Evolutionary conservation across 768 basidiomycete species (phyloP).

Genomic region (Amanita pseudoporphyria): DNA sequence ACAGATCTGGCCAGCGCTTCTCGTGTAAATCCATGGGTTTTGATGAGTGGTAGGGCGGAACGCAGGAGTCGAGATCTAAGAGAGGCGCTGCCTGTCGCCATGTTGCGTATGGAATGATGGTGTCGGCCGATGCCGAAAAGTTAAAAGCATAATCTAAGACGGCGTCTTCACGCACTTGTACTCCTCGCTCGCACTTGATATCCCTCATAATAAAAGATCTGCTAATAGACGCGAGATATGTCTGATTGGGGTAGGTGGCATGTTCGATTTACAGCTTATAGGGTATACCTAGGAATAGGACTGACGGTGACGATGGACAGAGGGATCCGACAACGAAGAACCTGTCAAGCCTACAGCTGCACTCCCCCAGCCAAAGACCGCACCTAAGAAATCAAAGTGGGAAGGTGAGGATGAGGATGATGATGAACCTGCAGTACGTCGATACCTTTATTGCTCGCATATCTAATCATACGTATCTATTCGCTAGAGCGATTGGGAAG

Average conservation of each 20-base stretch:
- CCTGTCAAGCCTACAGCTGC: slow-evolving; percentile 14
- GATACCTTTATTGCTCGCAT: not conserved
- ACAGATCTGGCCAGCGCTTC: slow-evolving; percentile 58
- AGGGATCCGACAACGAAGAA: slow-evolving; percentile 31
- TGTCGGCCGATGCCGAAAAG: not conserved
- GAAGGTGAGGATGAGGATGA: slow-evolving; percentile 90
- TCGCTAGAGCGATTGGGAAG: slow-evolving; percentile 90
- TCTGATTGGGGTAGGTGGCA: slow-evolving; percentile 30
- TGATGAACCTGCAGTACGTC: slow-evolving; percentile 64
- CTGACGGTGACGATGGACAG: slow-evolving; percentile 9
- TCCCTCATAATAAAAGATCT: not conserved
- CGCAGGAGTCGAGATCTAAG: slow-evolving; percentile 37
- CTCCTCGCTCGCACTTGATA: not conserved
- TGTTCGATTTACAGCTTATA: too few species aligned
- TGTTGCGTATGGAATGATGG: not conserved
- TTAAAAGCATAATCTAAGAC: not conserved
- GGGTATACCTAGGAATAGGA: too few species aligned
- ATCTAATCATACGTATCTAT: not conserved
- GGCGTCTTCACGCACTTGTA: not conserved
- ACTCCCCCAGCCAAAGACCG: slow-evolving; percentile 16
- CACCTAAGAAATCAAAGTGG: slow-evolving; percentile 55
- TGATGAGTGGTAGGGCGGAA: slow-evolving; percentile 54
- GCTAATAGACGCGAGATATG: slow-evolving; percentile 15
- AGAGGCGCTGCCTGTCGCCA: not conserved
- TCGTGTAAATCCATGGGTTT: slow-evolving; percentile 66